Conservation (phyloP, 1,139 yeast species). For the Candida sp. region DNA sequence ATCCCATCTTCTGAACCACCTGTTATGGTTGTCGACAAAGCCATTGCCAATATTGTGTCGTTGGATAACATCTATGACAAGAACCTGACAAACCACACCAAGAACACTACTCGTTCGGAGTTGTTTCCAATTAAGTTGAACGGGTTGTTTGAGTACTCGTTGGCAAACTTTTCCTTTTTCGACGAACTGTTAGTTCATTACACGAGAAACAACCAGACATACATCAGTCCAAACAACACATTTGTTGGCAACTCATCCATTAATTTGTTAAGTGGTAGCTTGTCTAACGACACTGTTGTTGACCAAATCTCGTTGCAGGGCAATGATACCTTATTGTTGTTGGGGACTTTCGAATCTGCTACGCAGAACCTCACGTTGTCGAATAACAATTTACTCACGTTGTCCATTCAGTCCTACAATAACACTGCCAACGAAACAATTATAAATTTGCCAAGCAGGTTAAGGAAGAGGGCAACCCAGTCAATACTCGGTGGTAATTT, state of each 20-base stretch:
- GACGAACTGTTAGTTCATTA: slow-evolving; percentile 31
- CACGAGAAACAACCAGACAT: slow-evolving; percentile 30
- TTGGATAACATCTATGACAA: slow-evolving; percentile 45
- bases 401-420: slow-evolving; percentile 34
- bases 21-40: slow-evolving; percentile 75
- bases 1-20: slow-evolving; percentile 25
- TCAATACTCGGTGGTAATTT: slow-evolving; percentile 33
- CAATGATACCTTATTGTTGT: slow-evolving; percentile 30
- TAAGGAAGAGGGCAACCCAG: slow-evolving; percentile 27
- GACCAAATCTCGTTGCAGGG: slow-evolving; percentile 29
- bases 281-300: slow-evolving; percentile 49
- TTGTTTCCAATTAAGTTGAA: slow-evolving; percentile 49
- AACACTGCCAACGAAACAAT: slow-evolving; percentile 34
- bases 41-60: slow-evolving; percentile 57
- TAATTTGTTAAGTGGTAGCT: slow-evolving; percentile 59
- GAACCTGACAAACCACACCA: slow-evolving; percentile 36
- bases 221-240: slow-evolving; percentile 32
- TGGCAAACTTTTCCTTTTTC: slow-evolving; percentile 65
- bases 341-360: slow-evolving; percentile 55
- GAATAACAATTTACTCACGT: slow-evolving; percentile 30
- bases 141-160: slow-evolving; percentile 84
- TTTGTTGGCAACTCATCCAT: slow-evolving; percentile 73
- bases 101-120: slow-evolving; percentile 18
- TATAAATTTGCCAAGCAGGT: slow-evolving; percentile 11
- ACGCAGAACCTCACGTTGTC: slow-evolving; percentile 31